phyloP scores from a whole-genome alignment of 2,329 filamentous ascomycete species.

The Diaporthe sp. region DNA sequence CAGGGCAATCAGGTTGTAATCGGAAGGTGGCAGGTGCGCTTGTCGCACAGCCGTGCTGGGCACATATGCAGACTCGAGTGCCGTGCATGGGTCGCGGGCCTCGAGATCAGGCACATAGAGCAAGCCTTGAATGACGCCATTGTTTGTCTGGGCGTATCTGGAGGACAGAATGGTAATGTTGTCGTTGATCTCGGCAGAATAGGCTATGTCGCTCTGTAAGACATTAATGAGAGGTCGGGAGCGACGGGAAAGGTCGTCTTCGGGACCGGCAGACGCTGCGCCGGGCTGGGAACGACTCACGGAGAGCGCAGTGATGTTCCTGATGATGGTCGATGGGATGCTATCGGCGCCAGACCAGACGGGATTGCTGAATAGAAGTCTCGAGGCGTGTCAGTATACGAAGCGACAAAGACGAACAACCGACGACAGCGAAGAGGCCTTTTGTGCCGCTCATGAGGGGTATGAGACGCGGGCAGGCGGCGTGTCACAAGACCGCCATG shows the following conservation, averaged over 20 bases:
- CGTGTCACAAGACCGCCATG: not conserved
- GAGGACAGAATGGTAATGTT: slow-evolving; percentile 84
- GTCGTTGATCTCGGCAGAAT: slow-evolving; percentile 63
- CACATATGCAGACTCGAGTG: slow-evolving; percentile 74
- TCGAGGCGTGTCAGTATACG: slow-evolving; percentile 47
- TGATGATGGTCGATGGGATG: slow-evolving; percentile 67
- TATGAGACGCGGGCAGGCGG: not conserved
- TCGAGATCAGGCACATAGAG: slow-evolving; percentile 86
- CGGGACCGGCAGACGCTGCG: not conserved
- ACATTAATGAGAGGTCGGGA: slow-evolving; percentile 25
- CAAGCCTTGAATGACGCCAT: slow-evolving; percentile 79
- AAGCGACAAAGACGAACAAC: slow-evolving; percentile 32
- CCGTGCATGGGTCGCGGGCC: slow-evolving; percentile 71
- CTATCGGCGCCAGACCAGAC: slow-evolving; percentile 65
- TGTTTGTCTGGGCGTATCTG: slow-evolving; percentile 71
- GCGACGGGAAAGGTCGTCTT: not conserved
- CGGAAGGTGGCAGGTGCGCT: slow-evolving; percentile 75
- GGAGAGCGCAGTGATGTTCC: slow-evolving; percentile 69
- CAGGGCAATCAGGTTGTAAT: slow-evolving; percentile 83
- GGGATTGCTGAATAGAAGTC: slow-evolving; percentile 73
- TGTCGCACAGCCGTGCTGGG: slow-evolving; percentile 82
- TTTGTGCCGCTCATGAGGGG: not conserved
- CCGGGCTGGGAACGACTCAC: slow-evolving; percentile 55
- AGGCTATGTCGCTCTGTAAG: slow-evolving; percentile 61
- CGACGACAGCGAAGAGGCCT: not conserved